Base-by-base conservation (phyloP, 1,284 basidiomycete genomes). In the Trametes pubescens region DNA sequence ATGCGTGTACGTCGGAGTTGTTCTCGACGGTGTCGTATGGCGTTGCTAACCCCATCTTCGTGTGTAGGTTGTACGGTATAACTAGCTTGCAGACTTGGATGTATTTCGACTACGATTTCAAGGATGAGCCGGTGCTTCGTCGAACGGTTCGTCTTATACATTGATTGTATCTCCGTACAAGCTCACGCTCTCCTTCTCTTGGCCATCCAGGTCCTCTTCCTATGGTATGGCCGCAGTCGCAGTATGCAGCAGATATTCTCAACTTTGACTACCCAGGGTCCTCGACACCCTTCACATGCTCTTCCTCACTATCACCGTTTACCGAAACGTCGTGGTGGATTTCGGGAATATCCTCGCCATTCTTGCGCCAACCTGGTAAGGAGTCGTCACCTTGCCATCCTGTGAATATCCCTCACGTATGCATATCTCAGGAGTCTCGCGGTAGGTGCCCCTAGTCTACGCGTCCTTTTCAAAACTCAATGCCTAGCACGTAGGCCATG, bases 81-180 rank as follows among this genome's bases (percentile, higher is more conserved):
- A 65, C 64, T 2, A 62, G 59, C 21, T 37, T 65, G 40, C 64
- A 65, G 47, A 62, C 59, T 1, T 65, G 51, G 51, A 65, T 59
- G 43, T 65, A 61, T 47, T 65, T 62, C 57, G 38, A 26, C 34
- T 53, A 59, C 37, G 34, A 49, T 10, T 54, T 55, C 56, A 48
- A 59, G 24, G 60, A 65, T 21, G 56, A 49, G 32, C 16, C n/a
- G 4, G 6, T 24, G 13, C 37, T 61, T n/a, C 44, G 56, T 14
- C 9, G n/a, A 16, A 49, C 59, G 51, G 62, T 63, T 14, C 2
- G 61, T 48, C 21, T n/a, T 9, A 24, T 35, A 11, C 14, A 38
- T 34, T 11, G 16, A 24, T 29, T 14, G 5, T 56, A 6, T 4
- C 26, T 22, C 29, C 14, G 10, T n/a, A 6, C 24, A 22, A 18